A percentile compares a stretch with the other conserved stretches of the same genome.
Conservation (phyloP, 2,329 filamentous ascomycete species). For the Aspergillus novoparasiticus region DNA sequence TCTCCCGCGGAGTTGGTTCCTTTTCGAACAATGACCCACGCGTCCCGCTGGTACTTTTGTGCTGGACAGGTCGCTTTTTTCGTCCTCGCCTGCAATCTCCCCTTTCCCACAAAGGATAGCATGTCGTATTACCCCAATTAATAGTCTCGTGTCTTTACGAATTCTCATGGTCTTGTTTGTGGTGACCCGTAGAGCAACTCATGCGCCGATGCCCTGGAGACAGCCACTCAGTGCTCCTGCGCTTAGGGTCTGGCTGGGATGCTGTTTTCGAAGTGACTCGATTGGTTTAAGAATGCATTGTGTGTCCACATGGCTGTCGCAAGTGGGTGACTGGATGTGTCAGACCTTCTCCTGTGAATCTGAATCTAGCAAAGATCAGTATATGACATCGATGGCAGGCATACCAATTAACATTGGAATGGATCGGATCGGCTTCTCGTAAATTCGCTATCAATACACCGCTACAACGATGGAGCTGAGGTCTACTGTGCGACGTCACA, state of each 20-base stretch:
- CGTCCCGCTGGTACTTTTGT: conserved; percentile 22
- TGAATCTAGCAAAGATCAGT: not conserved
- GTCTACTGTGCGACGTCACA: conserved; percentile 7
- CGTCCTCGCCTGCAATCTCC: not conserved
- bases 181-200: not conserved
- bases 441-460: not conserved
- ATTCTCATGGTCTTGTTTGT: not conserved
- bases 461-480: not conserved
- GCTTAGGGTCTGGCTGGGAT: not conserved
- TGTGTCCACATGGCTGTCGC: not conserved
- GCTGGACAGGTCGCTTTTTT: conserved; percentile 21
- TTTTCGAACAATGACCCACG: conserved; percentile 2
- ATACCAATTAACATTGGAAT: not conserved
- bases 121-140: not conserved
- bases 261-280: not conserved
- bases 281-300: not conserved
- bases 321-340: not conserved
- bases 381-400: not conserved
- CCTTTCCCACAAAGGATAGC: not conserved
- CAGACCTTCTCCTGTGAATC: not conserved
- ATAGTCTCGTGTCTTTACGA: not conserved
- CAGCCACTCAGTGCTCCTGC: not conserved
- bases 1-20: conserved; percentile 13
- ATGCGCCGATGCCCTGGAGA: not conserved
- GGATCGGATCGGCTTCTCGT: not conserved